Percentiles rank a stretch among this genome's conserved stretches.
Evolutionary conservation across 805 yeast species (phyloP).

Genomic region (Candida ortonii): DNA sequence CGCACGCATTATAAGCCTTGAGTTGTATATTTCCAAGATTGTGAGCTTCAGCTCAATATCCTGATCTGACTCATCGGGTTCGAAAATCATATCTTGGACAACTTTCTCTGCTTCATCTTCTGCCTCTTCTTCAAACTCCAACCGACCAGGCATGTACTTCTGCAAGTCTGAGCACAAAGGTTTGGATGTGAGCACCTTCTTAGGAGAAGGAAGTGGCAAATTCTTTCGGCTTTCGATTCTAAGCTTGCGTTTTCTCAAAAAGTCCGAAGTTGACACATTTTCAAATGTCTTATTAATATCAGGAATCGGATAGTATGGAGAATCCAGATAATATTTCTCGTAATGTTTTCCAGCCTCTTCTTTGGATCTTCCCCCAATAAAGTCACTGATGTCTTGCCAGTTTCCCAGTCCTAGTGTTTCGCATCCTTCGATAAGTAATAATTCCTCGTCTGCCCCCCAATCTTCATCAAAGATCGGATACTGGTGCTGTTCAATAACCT

Average conservation of each 20-base stretch:
- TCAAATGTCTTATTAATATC: conserved; percentile 71
- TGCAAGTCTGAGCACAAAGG: conserved; percentile 97
- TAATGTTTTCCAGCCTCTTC: conserved; percentile 92
- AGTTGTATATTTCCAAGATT: conserved; percentile 83
- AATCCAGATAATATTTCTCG: conserved; percentile 62
- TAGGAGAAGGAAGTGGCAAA: conserved; percentile 78
- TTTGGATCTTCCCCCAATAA: conserved; percentile 85
- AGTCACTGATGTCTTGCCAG: conserved; percentile 98
- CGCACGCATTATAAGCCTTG: conserved; percentile 85
- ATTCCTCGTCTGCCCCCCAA: conserved; percentile 99
- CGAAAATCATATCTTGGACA: conserved; percentile 93
- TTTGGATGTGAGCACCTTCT: conserved; percentile 85
- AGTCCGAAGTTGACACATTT: conserved; percentile 61
- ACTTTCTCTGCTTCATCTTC: conserved; percentile 96
- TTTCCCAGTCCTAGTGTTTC: conserved; percentile 91
- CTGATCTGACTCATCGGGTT: conserved; percentile 83
- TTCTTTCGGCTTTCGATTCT: conserved; percentile 73
- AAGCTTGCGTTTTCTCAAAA: conserved; percentile 61
- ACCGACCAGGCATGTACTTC: conserved; percentile 97
- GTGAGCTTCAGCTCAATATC: conserved; percentile 90
- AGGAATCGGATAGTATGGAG: conserved; percentile 82
- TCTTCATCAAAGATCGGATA: conserved; percentile 86
- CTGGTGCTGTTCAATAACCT: conserved; percentile 89
- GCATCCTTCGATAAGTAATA: conserved; percentile 83
- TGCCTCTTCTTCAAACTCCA: conserved; percentile 93